Percentiles rank a stretch among this genome's conserved stretches.
Conservation (phyloP, 352 stramenopile species). For the Phytopythium chamaehyphon region DNA sequence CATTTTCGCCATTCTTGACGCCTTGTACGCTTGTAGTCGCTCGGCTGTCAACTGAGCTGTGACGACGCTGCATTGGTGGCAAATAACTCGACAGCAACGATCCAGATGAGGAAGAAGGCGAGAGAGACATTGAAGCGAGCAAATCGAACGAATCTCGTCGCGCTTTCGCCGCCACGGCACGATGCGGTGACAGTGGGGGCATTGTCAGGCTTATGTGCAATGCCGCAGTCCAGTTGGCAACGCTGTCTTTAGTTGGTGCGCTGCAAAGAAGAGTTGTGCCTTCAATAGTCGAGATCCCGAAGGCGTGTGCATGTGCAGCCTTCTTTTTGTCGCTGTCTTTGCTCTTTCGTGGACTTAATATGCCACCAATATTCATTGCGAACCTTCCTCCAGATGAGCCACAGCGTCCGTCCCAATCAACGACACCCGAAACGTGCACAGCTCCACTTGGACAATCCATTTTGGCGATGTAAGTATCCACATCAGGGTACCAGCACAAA, state of each 20-base stretch:
- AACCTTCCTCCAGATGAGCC: constrained; percentile 8
- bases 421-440: constrained; percentile 56
- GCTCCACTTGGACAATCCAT: constrained; percentile 50
- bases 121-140: constrained; percentile 12
- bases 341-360: constrained; percentile 6
- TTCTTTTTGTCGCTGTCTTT: constrained; percentile 31
- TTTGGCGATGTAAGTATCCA: constrained; percentile 47
- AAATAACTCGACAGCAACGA: not conserved
- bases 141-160: constrained; percentile 74
- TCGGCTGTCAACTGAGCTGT: constrained; percentile 2
- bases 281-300: constrained; percentile 60
- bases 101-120: constrained; percentile 7
- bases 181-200: constrained; percentile 69
- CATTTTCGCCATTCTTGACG: not conserved
- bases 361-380: not conserved
- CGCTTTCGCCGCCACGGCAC: constrained; percentile 52
- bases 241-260: constrained; percentile 56
- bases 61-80: not conserved
- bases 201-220: constrained; percentile 74
- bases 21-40: not conserved
- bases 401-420: constrained; percentile 64
- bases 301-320: constrained; percentile 49
- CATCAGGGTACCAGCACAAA: constrained; percentile 77
- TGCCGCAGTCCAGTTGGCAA: constrained; percentile 62
- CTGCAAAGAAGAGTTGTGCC: constrained; percentile 63